A percentile compares a stretch with the other conserved stretches of the same genome.
phyloP scores from a whole-genome alignment of 306 rosid species.

The Hippophae gyantsensis region DNA sequence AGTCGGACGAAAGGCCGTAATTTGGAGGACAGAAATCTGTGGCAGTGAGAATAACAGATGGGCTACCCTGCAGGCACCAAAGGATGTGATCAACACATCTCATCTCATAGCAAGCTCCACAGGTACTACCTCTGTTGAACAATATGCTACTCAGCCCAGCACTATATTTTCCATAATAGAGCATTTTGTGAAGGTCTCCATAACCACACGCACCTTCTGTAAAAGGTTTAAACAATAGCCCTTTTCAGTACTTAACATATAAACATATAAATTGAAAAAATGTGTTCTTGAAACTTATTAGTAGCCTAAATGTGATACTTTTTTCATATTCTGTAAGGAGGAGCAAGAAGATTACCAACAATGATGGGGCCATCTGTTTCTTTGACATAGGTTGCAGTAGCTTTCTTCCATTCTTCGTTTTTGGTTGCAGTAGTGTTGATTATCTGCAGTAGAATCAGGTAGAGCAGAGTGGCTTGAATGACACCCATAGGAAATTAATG shows the following conservation, averaged over 20 bases:
- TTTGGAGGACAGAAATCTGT: constrained; percentile 97
- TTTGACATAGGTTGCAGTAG: constrained; percentile 73
- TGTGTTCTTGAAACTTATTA: constrained; percentile 1
- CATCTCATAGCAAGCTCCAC: constrained; percentile 93
- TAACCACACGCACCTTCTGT: constrained; percentile 99
- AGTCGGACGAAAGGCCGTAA: constrained; percentile 70
- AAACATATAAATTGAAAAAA: no score
- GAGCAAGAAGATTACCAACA: constrained; percentile 44
- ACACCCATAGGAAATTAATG: constrained; percentile 47
- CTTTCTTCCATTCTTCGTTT: constrained; percentile 68
- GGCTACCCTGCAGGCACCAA: constrained; percentile 90
- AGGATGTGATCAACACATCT: constrained; percentile 91
- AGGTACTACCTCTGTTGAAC: constrained; percentile 74
- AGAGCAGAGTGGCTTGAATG: constrained; percentile 44
- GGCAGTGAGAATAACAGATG: constrained; percentile 70
- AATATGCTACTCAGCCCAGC: constrained; percentile 82
- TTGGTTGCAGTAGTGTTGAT: constrained; percentile 26
- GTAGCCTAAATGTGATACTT: neutral
- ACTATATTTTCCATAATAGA: constrained; percentile 58
- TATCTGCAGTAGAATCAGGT: constrained; percentile 36
- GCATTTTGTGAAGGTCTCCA: constrained; percentile 79
- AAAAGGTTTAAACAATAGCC: constrained; percentile 1
- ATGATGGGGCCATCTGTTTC: constrained; percentile 71
- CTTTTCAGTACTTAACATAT: no score
- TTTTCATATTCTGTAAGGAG: constrained; percentile 4